Evolutionary conservation across 495 filamentous ascomycete genomes (phyloP), one percentile per base, ranked within the genome.

Genomic region (Lophiotrema nucula): DNA sequence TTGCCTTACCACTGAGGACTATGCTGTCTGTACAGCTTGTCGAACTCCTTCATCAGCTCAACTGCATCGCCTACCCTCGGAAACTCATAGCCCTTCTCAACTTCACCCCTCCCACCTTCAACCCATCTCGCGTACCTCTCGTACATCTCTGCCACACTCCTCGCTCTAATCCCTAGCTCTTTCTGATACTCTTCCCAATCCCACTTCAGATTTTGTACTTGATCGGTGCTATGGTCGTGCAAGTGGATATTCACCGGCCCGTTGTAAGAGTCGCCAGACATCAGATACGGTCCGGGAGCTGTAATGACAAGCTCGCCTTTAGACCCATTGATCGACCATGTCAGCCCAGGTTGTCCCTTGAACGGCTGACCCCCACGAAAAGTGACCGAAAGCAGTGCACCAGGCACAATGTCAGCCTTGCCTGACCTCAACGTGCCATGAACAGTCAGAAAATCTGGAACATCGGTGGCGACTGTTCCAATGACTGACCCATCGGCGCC

Each of bases 331-430:
- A 67, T 64, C 16, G 19, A 44, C 63, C 58, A 66, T 2, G 35
- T 33, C 0, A 59, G 41, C 3, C 35, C 42, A 3, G 44, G 54
- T 11, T 33, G 25, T 4, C 54, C 64, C 11, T 19, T n/a, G 26
- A 64, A 62, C 4, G 42, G 60, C 4, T 21, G 33, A n/a, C 64
- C 64, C n/a, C 48, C 26, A 18, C 51, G 59, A 38, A 64, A 60
- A 0, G 25, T 8, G 16, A 52, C 18, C 2, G 54, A 56, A 16
- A 64, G 37, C 0, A 44, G 21, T 1, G 59, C 55, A 19, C 44
- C 41, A n/a, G 15, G 13, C 12, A 25, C 37, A 6, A 22, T 46
- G 4, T 28, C 18, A 18, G 26, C 13, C 21, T 13, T 44, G 4
- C 27, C 42, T 39, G 39, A 38, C 11, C 24, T 47, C 0, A 52